Evolutionary conservation across 2,329 filamentous ascomycete genomes (phyloP).

Genomic region (Cadophora luteo-olivacea): DNA sequence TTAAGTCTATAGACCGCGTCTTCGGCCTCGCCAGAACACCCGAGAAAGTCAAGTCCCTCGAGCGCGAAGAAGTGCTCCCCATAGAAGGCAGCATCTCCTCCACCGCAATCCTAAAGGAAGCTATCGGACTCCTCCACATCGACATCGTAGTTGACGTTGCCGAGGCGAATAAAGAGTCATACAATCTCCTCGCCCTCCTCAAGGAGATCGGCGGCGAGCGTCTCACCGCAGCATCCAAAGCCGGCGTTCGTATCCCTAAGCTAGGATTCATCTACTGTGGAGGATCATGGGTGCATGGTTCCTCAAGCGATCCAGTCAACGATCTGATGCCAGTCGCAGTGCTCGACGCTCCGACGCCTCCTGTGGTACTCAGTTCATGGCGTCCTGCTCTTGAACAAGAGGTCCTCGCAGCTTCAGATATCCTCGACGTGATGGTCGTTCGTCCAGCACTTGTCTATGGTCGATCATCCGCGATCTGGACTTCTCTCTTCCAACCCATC

Average conservation of each 20-base stretch:
- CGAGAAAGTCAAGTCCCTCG: constrained; percentile 44
- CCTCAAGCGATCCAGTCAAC: constrained; percentile 37
- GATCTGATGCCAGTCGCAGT: constrained; percentile 44
- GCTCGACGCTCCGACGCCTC: constrained; percentile 30
- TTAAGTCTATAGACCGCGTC: too few relatives aligned
- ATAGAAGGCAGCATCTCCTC: constrained; percentile 40
- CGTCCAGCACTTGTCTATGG: constrained; percentile 47
- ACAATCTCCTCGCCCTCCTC: constrained; percentile 38
- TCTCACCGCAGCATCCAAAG: constrained; percentile 32
- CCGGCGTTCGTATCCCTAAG: constrained; percentile 42
- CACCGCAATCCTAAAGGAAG: constrained; percentile 28
- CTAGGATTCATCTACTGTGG: constrained; percentile 48
- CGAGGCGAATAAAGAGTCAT: constrained; percentile 37
- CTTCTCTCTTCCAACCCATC: constrained; percentile 40
- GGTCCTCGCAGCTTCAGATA: constrained; percentile 42
- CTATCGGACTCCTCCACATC: constrained; percentile 42
- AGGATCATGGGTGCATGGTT: constrained; percentile 49
- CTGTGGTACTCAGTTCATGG: constrained; percentile 43
- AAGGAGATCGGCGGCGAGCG: constrained; percentile 34
- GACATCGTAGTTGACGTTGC: constrained; percentile 47
- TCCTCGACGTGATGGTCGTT: constrained; percentile 46
- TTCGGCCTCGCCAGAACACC: constrained; percentile 46
- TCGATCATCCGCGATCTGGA: constrained; percentile 44
- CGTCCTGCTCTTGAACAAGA: constrained; percentile 43
- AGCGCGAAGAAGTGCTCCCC: constrained; percentile 45